Percentiles rank a stretch among this genome's conserved stretches.
Evolutionary conservation across 163 green algal genomes (phyloP).

Genomic region (Scenedesmus sp.): DNA sequence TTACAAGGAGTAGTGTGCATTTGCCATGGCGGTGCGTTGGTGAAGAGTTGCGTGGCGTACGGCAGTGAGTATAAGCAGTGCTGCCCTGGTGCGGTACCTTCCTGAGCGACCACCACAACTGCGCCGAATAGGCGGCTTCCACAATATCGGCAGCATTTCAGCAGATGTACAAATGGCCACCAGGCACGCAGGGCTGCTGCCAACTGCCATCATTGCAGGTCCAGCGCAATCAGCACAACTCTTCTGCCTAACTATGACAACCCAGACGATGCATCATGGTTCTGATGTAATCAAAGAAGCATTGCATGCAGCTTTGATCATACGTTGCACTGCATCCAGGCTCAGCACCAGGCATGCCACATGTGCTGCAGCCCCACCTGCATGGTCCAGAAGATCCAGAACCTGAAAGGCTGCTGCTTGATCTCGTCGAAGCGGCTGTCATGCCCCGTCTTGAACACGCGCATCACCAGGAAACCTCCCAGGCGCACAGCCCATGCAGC

Average conservation of each 20-base stretch:
- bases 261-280: no score
- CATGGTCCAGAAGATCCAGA: conserved; percentile 75
- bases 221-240: no score
- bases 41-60: no score
- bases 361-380: conserved; percentile 52
- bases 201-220: background rate
- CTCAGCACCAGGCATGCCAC: background rate
- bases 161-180: background rate
- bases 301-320: background rate
- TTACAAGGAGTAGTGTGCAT: no score
- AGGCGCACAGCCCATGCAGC: conserved; percentile 78
- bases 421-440: conserved; percentile 82
- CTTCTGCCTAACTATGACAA: no score
- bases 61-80: no score
- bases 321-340: background rate
- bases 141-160: background rate
- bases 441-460: conserved; percentile 73
- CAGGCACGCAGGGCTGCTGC: background rate
- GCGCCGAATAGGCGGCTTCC: no score
- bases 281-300: background rate
- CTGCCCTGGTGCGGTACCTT: no score
- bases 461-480: conserved; percentile 78
- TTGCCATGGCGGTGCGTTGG: no score
- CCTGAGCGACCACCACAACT: no score
- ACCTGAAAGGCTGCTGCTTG: conserved; percentile 71